Evolutionary conservation across 495 filamentous ascomycete species (phyloP), one percentile per base, ranked within the genome.

Genomic region (Penicillium lividum): DNA sequence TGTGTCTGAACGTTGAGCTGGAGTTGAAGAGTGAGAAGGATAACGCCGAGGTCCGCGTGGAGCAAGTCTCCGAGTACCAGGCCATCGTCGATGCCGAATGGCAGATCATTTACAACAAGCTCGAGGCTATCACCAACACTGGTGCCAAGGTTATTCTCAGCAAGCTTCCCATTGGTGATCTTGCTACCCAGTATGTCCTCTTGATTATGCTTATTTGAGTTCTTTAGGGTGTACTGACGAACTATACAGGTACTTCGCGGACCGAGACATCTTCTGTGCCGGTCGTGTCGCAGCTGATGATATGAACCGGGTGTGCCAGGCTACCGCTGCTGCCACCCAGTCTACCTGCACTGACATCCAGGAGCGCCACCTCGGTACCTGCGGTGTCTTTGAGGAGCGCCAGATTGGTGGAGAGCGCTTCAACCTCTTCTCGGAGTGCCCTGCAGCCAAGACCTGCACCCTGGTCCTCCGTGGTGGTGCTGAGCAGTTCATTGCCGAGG

Each of bases 71-170:
- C 30, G 94, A 98, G 78, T 98, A 98, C 80, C 94, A 98, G 77
- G 94, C 94, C 49, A 96, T 98, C 66, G 94, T 98, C 70, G 94
- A 98, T 71, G 94, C 94, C 42, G 94, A 98, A 75, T 98, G 94
- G 94, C 90, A 96, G 77, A 98, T 98, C 70, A 98, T 98, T 73
- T 97, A 86, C 85, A 92, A 97, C 82, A 98, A 98, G 82, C 86
- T 98, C 65, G 93, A 98, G 76, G 92, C 93, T 29, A 76, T 93
- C 50, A 83, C 91, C 82, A 87, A 92, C 70, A 96, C 93, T 5
- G 94, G 93, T 47, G 94, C 94, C 42, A 95, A 96, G 81, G 92
- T 98, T 58, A 91, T 98, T 28, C 84, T 98, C 49, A 96, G 91
- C 72, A 98, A 98, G 79, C 81, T 98, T 65, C 94, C 94, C 45